These are phyloP conservation scores for Lindgomyces ingoldianus DNA, from an alignment of 495 filamentous ascomycete genomes.

Conservation along the genomic window DNA sequence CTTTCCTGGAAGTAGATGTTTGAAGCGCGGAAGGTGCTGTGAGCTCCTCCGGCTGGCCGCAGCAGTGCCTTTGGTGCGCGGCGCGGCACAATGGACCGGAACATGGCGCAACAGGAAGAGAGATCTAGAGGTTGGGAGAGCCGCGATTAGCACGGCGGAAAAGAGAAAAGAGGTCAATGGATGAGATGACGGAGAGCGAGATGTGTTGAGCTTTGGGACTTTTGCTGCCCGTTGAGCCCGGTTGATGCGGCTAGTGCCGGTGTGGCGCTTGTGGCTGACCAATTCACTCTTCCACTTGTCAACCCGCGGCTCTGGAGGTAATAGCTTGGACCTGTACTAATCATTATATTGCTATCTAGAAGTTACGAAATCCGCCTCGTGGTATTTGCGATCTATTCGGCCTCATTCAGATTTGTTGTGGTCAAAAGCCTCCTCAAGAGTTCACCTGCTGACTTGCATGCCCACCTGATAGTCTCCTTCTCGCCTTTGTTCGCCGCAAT, in stretches of 20 bases:
- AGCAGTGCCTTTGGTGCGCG: conserved; percentile 66
- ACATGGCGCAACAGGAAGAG: conserved; percentile 56
- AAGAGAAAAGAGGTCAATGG: conserved; percentile 36
- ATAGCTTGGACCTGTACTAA: background rate
- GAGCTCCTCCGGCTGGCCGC: conserved; percentile 46
- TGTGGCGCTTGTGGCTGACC: background rate
- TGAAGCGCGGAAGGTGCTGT: conserved; percentile 56
- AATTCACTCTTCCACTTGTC: background rate
- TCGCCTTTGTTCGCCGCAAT: conserved; percentile 63
- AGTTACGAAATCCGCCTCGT: too few species aligned
- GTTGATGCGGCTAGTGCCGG: conserved; percentile 8
- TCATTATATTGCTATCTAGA: background rate
- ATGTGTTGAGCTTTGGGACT: conserved; percentile 22
- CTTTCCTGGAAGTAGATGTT: conserved; percentile 61
- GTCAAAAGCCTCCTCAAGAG: conserved; percentile 37
- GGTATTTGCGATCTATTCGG: background rate
- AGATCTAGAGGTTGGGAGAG: conserved; percentile 35
- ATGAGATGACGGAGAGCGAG: conserved; percentile 21
- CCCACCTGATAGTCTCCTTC: conserved; percentile 66
- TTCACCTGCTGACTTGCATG: conserved; percentile 64
- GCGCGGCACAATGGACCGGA: conserved; percentile 70
- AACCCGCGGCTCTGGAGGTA: background rate
- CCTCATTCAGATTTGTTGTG: conserved; percentile 10
- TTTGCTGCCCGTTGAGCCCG: too few species aligned
- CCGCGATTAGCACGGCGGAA: conserved; percentile 34